These are phyloP conservation scores for Colletotrichum camelliae DNA, from an alignment of 2,329 filamentous ascomycete genomes.

Conservation along the genomic window DNA sequence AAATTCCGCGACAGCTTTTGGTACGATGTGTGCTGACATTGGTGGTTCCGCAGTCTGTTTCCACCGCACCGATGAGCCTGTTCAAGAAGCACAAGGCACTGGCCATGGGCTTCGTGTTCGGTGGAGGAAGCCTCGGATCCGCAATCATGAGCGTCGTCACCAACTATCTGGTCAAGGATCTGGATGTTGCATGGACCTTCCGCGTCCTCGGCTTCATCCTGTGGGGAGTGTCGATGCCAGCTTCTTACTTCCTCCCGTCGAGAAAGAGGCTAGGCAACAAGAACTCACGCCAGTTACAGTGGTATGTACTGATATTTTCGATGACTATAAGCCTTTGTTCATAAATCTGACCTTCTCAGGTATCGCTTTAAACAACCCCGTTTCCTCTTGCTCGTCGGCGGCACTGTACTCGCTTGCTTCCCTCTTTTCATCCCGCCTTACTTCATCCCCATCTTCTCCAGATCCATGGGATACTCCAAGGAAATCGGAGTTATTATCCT, in stretches of 20 bases:
- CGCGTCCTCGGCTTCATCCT: constrained; percentile 29
- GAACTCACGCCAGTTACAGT: constrained; percentile 24
- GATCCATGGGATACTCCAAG: constrained; percentile 26
- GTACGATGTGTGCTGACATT: not conserved
- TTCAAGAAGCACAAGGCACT: constrained; percentile 31
- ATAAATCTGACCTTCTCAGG: constrained; percentile 17
- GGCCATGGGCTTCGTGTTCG: constrained; percentile 32
- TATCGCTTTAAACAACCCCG: constrained; percentile 27
- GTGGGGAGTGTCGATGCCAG: constrained; percentile 32
- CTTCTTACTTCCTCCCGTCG: constrained; percentile 25
- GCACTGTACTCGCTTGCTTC: constrained; percentile 28
- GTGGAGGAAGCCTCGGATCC: constrained; percentile 29
- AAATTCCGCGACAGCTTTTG: accelerated
- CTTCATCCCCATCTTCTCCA: constrained; percentile 32
- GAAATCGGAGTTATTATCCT: constrained; percentile 26
- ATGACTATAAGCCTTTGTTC: not conserved
- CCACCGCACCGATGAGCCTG: constrained; percentile 29
- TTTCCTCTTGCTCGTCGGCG: constrained; percentile 28
- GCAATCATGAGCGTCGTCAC: constrained; percentile 30
- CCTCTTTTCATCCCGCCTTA: constrained; percentile 32
- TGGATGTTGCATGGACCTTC: constrained; percentile 32
- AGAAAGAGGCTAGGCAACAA: not conserved
- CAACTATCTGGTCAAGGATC: constrained; percentile 24
- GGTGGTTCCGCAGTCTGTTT: constrained; percentile 23
- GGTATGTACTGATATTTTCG: constrained; percentile 11